phyloP scores from a whole-genome alignment of 2,329 filamentous ascomycete species.

The Passalora sequoiae region DNA sequence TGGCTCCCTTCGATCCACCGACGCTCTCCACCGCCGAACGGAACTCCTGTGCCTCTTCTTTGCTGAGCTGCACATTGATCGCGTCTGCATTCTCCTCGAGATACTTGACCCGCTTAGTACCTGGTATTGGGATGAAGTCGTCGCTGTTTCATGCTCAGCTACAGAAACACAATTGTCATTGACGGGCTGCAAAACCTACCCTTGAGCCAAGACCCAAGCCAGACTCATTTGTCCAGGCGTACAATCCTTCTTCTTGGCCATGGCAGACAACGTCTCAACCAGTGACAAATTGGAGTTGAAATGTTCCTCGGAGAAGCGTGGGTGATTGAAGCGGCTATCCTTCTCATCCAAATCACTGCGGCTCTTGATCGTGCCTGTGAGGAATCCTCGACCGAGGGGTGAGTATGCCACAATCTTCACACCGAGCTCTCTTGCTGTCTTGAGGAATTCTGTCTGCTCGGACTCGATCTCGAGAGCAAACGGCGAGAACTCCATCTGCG shows the following conservation, averaged over 20 bases:
- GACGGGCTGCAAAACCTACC: slow-evolving; percentile 13
- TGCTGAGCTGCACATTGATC: slow-evolving; percentile 22
- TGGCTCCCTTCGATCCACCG: slow-evolving; percentile 26
- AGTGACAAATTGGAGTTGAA: slow-evolving; percentile 32
- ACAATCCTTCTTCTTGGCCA: slow-evolving; percentile 30
- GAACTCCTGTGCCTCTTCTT: slow-evolving; percentile 27
- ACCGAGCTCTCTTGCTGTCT: slow-evolving; percentile 46
- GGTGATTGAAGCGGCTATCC: slow-evolving; percentile 29
- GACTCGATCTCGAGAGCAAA: slow-evolving; percentile 49
- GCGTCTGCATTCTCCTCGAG: slow-evolving; percentile 27
- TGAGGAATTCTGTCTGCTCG: slow-evolving; percentile 36
- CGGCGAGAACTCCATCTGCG: slow-evolving; percentile 52
- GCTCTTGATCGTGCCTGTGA: slow-evolving; percentile 41
- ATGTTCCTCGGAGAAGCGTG: slow-evolving; percentile 30
- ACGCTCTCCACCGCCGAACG: slow-evolving; percentile 30
- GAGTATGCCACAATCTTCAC: slow-evolving; percentile 40
- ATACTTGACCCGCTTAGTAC: slow-evolving; percentile 29
- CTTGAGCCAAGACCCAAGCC: slow-evolving; percentile 32
- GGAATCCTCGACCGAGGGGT: slow-evolving; percentile 40
- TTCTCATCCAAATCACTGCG: slow-evolving; percentile 36
- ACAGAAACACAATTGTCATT: slow-evolving; percentile 22
- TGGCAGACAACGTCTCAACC: slow-evolving; percentile 24
- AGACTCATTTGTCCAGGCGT: slow-evolving; percentile 30
- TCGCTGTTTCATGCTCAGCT: slow-evolving; percentile 29
- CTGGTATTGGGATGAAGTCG: slow-evolving; percentile 45